Evolutionary conservation across 345 rosid species (phyloP), one percentile per base, ranked within the genome.

Genomic region (Euphorbia lathyris): DNA sequence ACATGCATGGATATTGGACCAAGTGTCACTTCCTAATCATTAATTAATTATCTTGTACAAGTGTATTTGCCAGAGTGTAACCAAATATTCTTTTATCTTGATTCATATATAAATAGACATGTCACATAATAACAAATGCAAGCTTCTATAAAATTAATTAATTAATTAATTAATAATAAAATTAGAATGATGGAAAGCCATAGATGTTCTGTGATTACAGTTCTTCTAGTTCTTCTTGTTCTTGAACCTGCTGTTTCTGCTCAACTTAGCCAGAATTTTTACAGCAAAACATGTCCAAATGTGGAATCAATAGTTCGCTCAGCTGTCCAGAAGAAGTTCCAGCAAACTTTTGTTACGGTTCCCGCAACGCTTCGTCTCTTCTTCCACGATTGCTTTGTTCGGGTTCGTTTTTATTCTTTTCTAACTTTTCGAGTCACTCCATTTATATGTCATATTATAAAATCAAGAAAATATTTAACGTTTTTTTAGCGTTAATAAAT

Each of bases 371-470:
- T 88, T 7, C 77, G 93, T 4, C 89, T 88, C 70, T 82, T 79
- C 62, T 86, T 86, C 85, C 91, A 88, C 5, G 93, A 86, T 23
- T 89, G 94, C 75, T 73, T 86, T 32, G 89, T 86, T 58, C 77
- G 85, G 81, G 94, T 88, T 10, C 27, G 80, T 70, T 2, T 27
- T 25, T 17, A 9, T 38, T 2, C 4, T n/a, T 3, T 52, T 36
- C 9, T 29, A 48, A 20, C 7, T 3, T 8, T 7, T 22, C 1
- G n/a, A n/a, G n/a, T n/a, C n/a, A n/a, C n/a, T n/a, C n/a, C n/a
- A n/a, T n/a, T n/a, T n/a, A n/a, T n/a, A n/a, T n/a, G n/a, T n/a
- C n/a, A n/a, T n/a, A n/a, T n/a, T n/a, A n/a, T n/a, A n/a, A n/a
- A n/a, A n/a, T n/a, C n/a, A n/a, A n/a, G n/a, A n/a, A n/a, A n/a